These are phyloP conservation scores for Corynespora cassiicola DNA, from an alignment of 2,329 filamentous ascomycete genomes.

Conservation along the genomic window DNA sequence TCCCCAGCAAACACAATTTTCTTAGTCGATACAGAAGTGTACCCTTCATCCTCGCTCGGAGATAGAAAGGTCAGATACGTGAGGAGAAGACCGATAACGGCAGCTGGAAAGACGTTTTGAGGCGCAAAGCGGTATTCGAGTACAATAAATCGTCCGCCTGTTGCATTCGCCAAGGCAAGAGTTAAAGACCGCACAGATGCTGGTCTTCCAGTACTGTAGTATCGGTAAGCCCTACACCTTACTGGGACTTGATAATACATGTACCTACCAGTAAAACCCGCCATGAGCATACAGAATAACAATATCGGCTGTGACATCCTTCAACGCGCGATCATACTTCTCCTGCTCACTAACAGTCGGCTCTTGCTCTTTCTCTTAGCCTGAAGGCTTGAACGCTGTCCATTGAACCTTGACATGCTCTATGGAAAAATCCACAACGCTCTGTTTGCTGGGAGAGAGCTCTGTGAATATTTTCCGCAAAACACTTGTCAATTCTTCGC, in stretches of 20 bases:
- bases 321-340: conserved; percentile 70
- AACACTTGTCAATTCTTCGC: conserved; percentile 1
- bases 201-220: conserved; percentile 6
- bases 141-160: conserved; percentile 69
- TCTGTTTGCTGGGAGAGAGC: background rate
- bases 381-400: conserved; percentile 69
- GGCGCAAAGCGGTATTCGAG: conserved; percentile 78
- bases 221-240: too few relatives aligned
- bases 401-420: conserved; percentile 71
- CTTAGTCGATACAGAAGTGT: conserved; percentile 66
- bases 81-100: conserved; percentile 71
- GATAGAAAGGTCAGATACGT: conserved; percentile 75
- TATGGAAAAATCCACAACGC: conserved; percentile 37
- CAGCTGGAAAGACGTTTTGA: conserved; percentile 73
- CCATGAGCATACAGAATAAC: conserved; percentile 76
- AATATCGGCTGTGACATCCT: conserved; percentile 63
- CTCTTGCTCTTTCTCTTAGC: conserved; percentile 54
- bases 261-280: conserved; percentile 65
- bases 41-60: conserved; percentile 69
- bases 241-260: background rate
- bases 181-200: conserved; percentile 34
- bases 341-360: conserved; percentile 64
- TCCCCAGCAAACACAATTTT: conserved; percentile 75
- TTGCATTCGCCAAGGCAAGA: conserved; percentile 67
- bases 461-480: conserved; percentile 1